A percentile compares a stretch with the other conserved stretches of the same genome.
phyloP scores from a whole-genome alignment of 108 stramenopile genomes.

The Discostella stelligeroides region DNA sequence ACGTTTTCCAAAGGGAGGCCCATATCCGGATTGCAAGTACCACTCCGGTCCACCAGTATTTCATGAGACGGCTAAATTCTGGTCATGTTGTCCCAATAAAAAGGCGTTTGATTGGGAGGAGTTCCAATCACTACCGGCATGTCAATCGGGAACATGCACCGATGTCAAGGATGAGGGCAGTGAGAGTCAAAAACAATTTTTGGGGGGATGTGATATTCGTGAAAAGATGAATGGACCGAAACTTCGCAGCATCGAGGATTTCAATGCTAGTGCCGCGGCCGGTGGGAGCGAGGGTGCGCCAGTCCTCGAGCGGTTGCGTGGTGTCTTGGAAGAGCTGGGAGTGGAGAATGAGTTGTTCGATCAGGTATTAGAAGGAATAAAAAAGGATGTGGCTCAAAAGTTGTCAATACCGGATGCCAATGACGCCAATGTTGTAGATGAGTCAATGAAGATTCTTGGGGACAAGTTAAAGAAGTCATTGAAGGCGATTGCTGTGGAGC shows the following conservation, averaged over 20 bases:
- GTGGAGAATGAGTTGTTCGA: constrained; percentile 81
- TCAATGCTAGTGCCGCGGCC: constrained; percentile 72
- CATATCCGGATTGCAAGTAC: constrained; percentile 82
- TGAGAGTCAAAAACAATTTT: constrained; percentile 60
- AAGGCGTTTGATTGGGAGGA: constrained; percentile 89
- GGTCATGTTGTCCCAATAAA: constrained; percentile 93
- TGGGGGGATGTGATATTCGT: constrained; percentile 86
- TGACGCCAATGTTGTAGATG: constrained; percentile 60
- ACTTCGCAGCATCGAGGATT: constrained; percentile 86
- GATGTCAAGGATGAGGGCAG: constrained; percentile 67
- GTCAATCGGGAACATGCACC: constrained; percentile 73
- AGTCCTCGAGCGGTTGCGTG: constrained; percentile 65
- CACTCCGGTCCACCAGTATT: constrained; percentile 95
- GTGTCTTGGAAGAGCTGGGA: constrained; percentile 73
- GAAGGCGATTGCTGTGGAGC: constrained; percentile 81
- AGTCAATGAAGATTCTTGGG: constrained; percentile 65
- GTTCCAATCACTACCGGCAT: constrained; percentile 84
- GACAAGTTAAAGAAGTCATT: constrained; percentile 68
- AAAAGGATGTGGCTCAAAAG: constrained; percentile 57
- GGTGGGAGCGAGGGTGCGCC: constrained; percentile 84
- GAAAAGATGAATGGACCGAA: constrained; percentile 54
- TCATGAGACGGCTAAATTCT: constrained; percentile 98
- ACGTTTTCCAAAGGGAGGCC: constrained; percentile 76
- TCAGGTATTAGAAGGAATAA: constrained; percentile 82
- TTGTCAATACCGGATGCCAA: constrained; percentile 34